A percentile compares a stretch with the other conserved stretches of the same genome.
phyloP scores from a whole-genome alignment of 2,329 filamentous ascomycete species.

The Microsporum canis region DNA sequence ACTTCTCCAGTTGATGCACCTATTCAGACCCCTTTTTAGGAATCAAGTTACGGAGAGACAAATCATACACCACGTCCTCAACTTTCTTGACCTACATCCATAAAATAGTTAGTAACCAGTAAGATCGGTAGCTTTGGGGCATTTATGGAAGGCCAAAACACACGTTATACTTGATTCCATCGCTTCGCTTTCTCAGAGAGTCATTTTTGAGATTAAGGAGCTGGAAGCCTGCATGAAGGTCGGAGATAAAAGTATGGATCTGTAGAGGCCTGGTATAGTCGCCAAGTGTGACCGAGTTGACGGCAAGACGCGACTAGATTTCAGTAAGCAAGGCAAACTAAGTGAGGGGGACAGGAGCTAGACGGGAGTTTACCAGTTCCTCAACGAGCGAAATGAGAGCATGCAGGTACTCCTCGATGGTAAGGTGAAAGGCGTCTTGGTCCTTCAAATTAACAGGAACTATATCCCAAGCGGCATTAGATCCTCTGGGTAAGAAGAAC shows the following conservation, averaged over 20 bases:
- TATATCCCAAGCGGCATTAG: constrained; percentile 26
- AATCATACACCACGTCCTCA: constrained; percentile 94
- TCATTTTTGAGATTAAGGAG: constrained; percentile 97
- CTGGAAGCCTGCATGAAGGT: constrained; percentile 91
- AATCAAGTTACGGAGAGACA: constrained; percentile 74
- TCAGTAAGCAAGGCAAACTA: neutral
- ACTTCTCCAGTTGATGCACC: neutral
- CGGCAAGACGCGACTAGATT: constrained; percentile 61
- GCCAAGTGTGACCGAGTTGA: constrained; percentile 86
- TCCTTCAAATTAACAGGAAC: constrained; percentile 89
- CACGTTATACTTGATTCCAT: constrained; percentile 84
- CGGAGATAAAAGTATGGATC: constrained; percentile 88
- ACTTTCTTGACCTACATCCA: constrained; percentile 69
- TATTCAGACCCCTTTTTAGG: constrained; percentile 33
- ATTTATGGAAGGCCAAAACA: constrained; percentile 14
- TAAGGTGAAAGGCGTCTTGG: constrained; percentile 81
- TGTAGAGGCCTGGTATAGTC: constrained; percentile 76
- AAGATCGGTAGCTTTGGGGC: neutral
- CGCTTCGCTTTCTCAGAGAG: constrained; percentile 70
- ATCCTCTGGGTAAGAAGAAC: neutral
- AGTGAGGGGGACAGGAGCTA: neutral
- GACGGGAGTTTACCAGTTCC: constrained; percentile 51
- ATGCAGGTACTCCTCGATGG: constrained; percentile 92
- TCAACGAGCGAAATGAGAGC: constrained; percentile 78
- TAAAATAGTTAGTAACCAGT: neutral